These are phyloP conservation scores for Fusarium sp. DNA, from an alignment of 2,329 filamentous ascomycete species.

Conservation along the genomic window DNA sequence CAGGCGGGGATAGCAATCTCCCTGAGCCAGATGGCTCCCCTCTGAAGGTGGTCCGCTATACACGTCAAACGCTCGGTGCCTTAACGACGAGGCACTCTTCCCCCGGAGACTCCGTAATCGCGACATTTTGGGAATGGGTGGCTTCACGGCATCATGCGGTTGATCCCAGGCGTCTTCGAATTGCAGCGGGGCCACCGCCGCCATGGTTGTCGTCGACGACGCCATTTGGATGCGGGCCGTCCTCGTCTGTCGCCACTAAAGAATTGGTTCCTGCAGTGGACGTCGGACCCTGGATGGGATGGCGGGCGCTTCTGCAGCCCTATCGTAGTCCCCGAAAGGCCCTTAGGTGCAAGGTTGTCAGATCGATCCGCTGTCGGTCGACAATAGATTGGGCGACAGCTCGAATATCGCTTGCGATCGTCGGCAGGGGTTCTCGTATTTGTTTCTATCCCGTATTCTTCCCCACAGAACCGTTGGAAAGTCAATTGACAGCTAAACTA, in stretches of 20 bases:
- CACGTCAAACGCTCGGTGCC: conserved; percentile 45
- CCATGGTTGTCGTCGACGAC: conserved; percentile 16
- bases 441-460: background rate
- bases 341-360: conserved; percentile 27
- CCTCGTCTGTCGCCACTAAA: conserved; percentile 18
- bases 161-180: conserved; percentile 30
- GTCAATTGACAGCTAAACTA: background rate
- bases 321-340: conserved; percentile 26
- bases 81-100: conserved; percentile 50
- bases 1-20: conserved; percentile 41
- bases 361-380: conserved; percentile 29
- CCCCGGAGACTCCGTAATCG: conserved; percentile 50
- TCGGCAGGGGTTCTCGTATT: conserved; percentile 32
- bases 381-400: conserved; percentile 21
- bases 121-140: conserved; percentile 42
- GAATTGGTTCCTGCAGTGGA: conserved; percentile 36
- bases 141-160: conserved; percentile 23
- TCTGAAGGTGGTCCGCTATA: conserved; percentile 30
- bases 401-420: conserved; percentile 25
- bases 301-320: conserved; percentile 34
- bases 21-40: conserved; percentile 24
- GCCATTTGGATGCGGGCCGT: conserved; percentile 23
- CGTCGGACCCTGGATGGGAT: conserved; percentile 20
- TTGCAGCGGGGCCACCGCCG: conserved; percentile 18
- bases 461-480: background rate